phyloP scores from a whole-genome alignment of 345 rosid species.

The Chamaenerion angustifolium region DNA sequence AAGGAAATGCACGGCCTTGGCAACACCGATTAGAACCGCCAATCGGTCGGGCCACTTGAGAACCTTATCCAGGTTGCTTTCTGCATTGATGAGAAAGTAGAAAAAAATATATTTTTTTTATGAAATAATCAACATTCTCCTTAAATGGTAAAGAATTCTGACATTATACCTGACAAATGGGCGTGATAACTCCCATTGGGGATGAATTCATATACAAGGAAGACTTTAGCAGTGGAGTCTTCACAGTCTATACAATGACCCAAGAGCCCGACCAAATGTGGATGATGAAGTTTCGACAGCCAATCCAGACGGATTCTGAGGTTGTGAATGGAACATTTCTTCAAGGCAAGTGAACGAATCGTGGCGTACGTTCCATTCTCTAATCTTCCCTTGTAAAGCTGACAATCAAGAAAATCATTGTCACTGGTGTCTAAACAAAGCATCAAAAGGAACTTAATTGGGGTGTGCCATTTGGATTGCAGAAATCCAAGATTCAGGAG shows the following conservation, averaged over 20 bases:
- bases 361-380: slow-evolving; percentile 64
- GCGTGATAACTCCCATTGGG: slow-evolving; percentile 51
- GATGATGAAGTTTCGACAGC: slow-evolving; percentile 82
- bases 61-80: slow-evolving; percentile 49
- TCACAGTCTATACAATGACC: slow-evolving; percentile 68
- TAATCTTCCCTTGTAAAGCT: slow-evolving; percentile 78
- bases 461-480: too few relatives aligned
- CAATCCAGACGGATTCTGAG: slow-evolving; percentile 59
- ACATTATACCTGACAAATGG: slow-evolving; percentile 61
- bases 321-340: slow-evolving; percentile 56
- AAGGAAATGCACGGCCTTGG: slow-evolving; percentile 92
- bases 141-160: background rate
- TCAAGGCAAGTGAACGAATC: slow-evolving; percentile 47
- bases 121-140: background rate
- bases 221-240: slow-evolving; percentile 35
- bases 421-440: background rate
- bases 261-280: slow-evolving; percentile 68
- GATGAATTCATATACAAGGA: slow-evolving; percentile 68
- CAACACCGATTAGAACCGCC: slow-evolving; percentile 65
- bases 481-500: too few relatives aligned
- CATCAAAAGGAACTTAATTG: too few relatives aligned
- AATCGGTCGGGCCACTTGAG: slow-evolving; percentile 79
- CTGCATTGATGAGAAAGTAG: slow-evolving; percentile 19
- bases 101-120: background rate
- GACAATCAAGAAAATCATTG: slow-evolving; percentile 15